Base-by-base conservation (phyloP, 805 yeast species). In the Candida arabinofermentans region DNA sequence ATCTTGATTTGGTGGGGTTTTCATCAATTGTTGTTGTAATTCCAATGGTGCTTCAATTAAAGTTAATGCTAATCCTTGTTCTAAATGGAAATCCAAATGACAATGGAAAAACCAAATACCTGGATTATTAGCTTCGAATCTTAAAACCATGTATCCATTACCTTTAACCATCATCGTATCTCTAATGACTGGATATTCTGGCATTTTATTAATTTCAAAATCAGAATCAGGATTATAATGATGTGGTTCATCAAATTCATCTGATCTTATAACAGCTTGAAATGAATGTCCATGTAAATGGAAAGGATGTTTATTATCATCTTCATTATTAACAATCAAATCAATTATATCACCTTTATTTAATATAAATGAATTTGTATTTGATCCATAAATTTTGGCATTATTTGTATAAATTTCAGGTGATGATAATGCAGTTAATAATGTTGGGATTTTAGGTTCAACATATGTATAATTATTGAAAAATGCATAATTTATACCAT, bases 51-150 rank as follows among this genome's bases (percentile, higher is more conserved):
- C 86, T 61, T 85, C 95, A 32, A 85, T 69, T 27, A 85, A 74
- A 2, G 78, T 76, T 39, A 83, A 69, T 7, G 90, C 90, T 41
- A 85, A 70, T 23, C 95, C 95, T 66, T 85, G 93, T 51, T 79
- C 83, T 60, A 85, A 74, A 64, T 85, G 95, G 83, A 89, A 85
- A 55, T 85, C 91, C 41, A 85, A 77, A 58, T 86, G 96, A 64
- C 97, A 89, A 61, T 89, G 97, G 80, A 89, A 85, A 47, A 84
- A 77, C 96, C 96, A 90, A 21, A 88, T 81, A 43, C 97, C 97
- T 3, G 96, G 96, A 55, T 90, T 89, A 55, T 84, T 79, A 10
- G 96, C 88, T 53, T 68, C 74, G 62, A 87, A 87, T 50, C 96
- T 70, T 24, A 80, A 57, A 14, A 82, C 89, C 38, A 81, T 61